Evolutionary conservation across 768 basidiomycete species (phyloP).

Genomic region (Daedaleopsis nitida): DNA sequence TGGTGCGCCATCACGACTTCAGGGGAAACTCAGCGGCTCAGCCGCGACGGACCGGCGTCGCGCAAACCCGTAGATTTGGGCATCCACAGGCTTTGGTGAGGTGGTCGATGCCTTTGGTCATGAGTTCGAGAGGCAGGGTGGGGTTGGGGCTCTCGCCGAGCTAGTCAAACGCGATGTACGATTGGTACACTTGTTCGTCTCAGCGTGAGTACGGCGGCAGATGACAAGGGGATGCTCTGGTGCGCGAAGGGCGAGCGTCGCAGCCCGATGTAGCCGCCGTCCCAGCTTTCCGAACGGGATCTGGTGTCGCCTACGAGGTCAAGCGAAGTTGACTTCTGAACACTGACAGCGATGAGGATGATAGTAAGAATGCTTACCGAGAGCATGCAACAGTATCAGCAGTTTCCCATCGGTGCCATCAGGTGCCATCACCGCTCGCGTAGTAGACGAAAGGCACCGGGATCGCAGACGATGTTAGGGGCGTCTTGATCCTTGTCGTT

Average conservation of each 20-base stretch:
- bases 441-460: conserved; percentile 68
- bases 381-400: conserved; percentile 80
- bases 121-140: conserved; percentile 58
- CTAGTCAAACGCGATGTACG: conserved; percentile 81
- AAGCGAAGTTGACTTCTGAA: not conserved
- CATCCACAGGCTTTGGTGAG: conserved; percentile 65
- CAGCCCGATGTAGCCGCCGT: conserved; percentile 74
- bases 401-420: conserved; percentile 87
- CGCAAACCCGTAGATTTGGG: conserved; percentile 88
- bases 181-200: conserved; percentile 75
- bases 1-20: too few relatives aligned
- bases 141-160: conserved; percentile 85
- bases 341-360: not conserved
- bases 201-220: not conserved
- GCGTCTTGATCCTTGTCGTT: conserved; percentile 41
- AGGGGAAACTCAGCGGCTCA: conserved; percentile 61
- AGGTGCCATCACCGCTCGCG: conserved; percentile 79
- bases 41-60: conserved; percentile 82
- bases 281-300: conserved; percentile 77
- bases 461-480: conserved; percentile 48
- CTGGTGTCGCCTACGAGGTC: conserved; percentile 72
- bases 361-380: conserved; percentile 53
- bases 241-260: conserved; percentile 77
- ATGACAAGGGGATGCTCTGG: conserved; percentile 46
- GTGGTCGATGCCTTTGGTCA: conserved; percentile 55